These are phyloP conservation scores for Orychophragmus violaceus DNA, from an alignment of 345 rosid genomes.

Conservation along the genomic window DNA sequence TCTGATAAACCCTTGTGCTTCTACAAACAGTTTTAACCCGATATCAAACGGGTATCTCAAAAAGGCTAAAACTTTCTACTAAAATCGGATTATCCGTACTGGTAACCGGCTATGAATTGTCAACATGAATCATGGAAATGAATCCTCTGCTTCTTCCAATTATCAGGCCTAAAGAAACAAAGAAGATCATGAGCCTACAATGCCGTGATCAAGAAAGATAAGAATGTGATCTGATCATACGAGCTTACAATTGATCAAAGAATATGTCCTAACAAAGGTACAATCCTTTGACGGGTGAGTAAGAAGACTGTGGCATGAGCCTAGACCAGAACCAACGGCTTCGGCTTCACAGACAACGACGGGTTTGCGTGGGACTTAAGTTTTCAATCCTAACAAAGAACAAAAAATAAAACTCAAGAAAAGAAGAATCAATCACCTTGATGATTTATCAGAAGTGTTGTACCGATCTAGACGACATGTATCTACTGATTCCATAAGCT, in stretches of 20 bases:
- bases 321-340: constrained; percentile 97
- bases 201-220: neutral
- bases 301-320: constrained; percentile 65
- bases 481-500: constrained; percentile 72
- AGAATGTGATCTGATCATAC: neutral
- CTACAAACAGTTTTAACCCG: constrained; percentile 40
- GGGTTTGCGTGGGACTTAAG: neutral
- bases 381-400: constrained; percentile 1
- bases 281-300: constrained; percentile 81
- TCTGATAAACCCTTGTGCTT: constrained; percentile 88
- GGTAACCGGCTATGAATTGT: constrained; percentile 88
- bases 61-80: neutral
- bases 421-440: constrained; percentile 43
- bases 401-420: neutral
- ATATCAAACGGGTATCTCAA: neutral
- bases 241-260: constrained; percentile 71
- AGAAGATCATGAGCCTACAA: neutral
- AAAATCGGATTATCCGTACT: constrained; percentile 35
- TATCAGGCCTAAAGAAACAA: constrained; percentile 53
- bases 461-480: constrained; percentile 80
- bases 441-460: constrained; percentile 66
- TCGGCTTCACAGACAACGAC: constrained; percentile 39
- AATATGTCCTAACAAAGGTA: constrained; percentile 98
- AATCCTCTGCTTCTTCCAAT: constrained; percentile 94
- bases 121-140: constrained; percentile 99